A percentile compares a stretch with the other conserved stretches of the same genome.
These are phyloP conservation scores for Marsdenia floribunda DNA, from an alignment of 257 asterid genomes.

Conservation along the genomic window DNA sequence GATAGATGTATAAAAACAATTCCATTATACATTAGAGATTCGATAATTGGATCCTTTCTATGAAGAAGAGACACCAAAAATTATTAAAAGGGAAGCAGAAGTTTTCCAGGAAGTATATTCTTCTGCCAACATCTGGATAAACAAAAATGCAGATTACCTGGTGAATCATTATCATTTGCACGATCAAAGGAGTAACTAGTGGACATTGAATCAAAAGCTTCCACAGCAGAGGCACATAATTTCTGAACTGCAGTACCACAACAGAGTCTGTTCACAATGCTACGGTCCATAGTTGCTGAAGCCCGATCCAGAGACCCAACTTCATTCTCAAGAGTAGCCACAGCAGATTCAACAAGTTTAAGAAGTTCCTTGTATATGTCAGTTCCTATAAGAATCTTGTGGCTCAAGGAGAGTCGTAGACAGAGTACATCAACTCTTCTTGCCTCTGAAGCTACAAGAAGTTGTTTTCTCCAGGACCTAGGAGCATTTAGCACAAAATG, in stretches of 20 bases:
- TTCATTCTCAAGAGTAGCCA: slow-evolving; percentile 54
- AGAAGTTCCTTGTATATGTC: slow-evolving; percentile 54
- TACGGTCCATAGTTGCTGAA: slow-evolving; percentile 69
- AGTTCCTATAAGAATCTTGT: slow-evolving; percentile 65
- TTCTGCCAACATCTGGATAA: neutral
- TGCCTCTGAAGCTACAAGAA: slow-evolving; percentile 66
- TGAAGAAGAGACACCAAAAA: neutral
- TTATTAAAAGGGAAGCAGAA: neutral
- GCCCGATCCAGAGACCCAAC: slow-evolving; percentile 69
- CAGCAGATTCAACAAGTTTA: slow-evolving; percentile 51
- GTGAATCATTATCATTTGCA: slow-evolving; percentile 14
- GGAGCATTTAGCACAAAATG: slow-evolving; percentile 10
- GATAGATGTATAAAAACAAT: neutral
- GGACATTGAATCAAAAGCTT: slow-evolving; percentile 55
- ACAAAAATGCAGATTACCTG: slow-evolving; percentile 11
- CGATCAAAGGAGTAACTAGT: slow-evolving; percentile 18
- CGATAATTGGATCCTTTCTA: neutral
- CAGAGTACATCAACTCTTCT: slow-evolving; percentile 80
- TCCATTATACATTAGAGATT: neutral
- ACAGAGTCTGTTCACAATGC: slow-evolving; percentile 78
- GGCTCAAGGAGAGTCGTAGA: slow-evolving; percentile 63
- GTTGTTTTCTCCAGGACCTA: slow-evolving; percentile 84
- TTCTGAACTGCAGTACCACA: slow-evolving; percentile 66
- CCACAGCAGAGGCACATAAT: slow-evolving; percentile 69
- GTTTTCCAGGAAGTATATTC: neutral